Conservation (phyloP, 2,329 filamentous ascomycete genomes). For the Myriosclerotinia duriaeana region DNA sequence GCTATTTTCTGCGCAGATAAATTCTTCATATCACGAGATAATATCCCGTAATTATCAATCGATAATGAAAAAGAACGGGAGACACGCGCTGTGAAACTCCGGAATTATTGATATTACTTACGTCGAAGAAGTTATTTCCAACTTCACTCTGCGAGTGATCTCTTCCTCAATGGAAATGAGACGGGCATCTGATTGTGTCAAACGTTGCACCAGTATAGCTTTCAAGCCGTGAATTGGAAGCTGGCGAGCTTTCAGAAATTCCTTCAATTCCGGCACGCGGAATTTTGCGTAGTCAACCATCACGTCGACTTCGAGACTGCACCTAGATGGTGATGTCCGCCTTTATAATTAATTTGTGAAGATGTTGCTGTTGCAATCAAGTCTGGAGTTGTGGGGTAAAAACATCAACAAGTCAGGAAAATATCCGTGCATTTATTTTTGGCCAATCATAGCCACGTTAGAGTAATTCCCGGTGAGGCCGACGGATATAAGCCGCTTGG, state of each 20-base stretch:
- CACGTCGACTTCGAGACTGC: background rate
- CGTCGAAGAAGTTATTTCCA: background rate
- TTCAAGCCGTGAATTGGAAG: background rate
- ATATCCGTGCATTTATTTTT: background rate
- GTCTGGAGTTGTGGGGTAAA: too few relatives aligned
- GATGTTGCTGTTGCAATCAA: background rate
- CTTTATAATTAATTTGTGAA: background rate
- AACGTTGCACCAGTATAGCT: background rate
- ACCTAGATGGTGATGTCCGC: background rate
- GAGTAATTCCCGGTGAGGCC: background rate
- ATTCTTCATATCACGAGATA: too few relatives aligned
- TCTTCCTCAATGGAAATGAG: background rate
- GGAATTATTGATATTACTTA: background rate
- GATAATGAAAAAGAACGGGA: background rate
- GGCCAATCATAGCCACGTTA: too few relatives aligned
- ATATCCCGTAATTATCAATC: background rate
- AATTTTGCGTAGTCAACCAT: constrained; percentile 13
- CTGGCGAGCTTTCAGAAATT: constrained; percentile 6
- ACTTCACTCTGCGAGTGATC: background rate
- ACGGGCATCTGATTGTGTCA: constrained; percentile 12
- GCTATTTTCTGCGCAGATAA: background rate
- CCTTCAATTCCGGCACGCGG: constrained; percentile 7
- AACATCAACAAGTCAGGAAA: background rate
- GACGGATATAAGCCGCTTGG: background rate
- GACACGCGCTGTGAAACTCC: background rate